These are phyloP conservation scores for Fusarium pseudonygamai DNA, from an alignment of 2,329 filamentous ascomycete species.

Conservation along the genomic window DNA sequence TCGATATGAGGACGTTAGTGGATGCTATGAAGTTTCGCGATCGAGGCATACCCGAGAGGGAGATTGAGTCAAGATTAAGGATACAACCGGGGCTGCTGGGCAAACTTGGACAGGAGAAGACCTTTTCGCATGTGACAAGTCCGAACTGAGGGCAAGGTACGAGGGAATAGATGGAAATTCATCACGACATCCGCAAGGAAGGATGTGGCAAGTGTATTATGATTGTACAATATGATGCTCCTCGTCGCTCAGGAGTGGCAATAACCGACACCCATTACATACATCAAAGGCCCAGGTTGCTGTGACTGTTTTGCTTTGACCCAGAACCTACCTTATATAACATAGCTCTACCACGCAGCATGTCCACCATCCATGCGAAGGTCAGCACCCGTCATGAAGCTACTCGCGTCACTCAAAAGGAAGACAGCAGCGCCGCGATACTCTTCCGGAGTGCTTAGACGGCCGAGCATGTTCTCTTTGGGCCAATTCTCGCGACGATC, in stretches of 20 bases:
- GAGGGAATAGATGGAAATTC: background rate
- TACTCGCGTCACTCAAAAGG: slow-evolving; percentile 74
- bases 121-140: slow-evolving; percentile 51
- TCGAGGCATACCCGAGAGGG: slow-evolving; percentile 48
- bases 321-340: background rate
- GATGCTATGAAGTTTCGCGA: slow-evolving; percentile 57
- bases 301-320: background rate
- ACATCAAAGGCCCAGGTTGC: background rate
- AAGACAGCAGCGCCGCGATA: slow-evolving; percentile 78
- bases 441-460: slow-evolving; percentile 73
- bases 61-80: slow-evolving; percentile 58
- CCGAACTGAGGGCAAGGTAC: slow-evolving; percentile 24
- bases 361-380: slow-evolving; percentile 78
- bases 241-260: slow-evolving; percentile 20
- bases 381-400: slow-evolving; percentile 80
- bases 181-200: background rate
- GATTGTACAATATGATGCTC: slow-evolving; percentile 23
- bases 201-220: slow-evolving; percentile 15
- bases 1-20: slow-evolving; percentile 58
- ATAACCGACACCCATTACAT: slow-evolving; percentile 25
- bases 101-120: slow-evolving; percentile 54
- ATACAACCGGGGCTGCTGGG: slow-evolving; percentile 57
- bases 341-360: slow-evolving; percentile 61
- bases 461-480: slow-evolving; percentile 84
- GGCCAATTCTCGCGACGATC: slow-evolving; percentile 76